Evolutionary conservation across 768 basidiomycete genomes (phyloP).

Genomic region (Leccinum aurantiacum): DNA sequence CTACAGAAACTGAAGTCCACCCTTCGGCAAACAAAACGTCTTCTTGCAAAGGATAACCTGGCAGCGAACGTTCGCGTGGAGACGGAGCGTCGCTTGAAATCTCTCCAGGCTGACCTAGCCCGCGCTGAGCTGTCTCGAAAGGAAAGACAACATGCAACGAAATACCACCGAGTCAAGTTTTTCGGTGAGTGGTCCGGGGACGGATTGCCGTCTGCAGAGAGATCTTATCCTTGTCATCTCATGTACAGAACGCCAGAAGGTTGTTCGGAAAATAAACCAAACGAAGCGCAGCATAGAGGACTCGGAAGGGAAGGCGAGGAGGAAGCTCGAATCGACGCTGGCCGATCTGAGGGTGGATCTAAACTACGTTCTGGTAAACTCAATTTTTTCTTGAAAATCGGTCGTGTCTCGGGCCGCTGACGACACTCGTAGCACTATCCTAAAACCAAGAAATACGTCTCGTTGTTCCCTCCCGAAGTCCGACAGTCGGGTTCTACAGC

Average conservation of each 20-base stretch:
- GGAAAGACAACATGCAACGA: conserved; percentile 69
- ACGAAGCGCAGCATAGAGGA: conserved; percentile 53
- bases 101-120: conserved; percentile 71
- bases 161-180: conserved; percentile 92
- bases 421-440: conserved; percentile 67
- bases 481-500: conserved; percentile 20
- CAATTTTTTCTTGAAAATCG: not conserved
- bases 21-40: conserved; percentile 76
- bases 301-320: conserved; percentile 36
- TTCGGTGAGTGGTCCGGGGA: conserved; percentile 59
- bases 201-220: not conserved
- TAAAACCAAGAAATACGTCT: conserved; percentile 84
- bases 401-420: conserved; percentile 5
- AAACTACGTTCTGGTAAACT: conserved; percentile 81
- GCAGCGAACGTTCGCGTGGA: conserved; percentile 83
- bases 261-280: conserved; percentile 73
- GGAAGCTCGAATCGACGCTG: conserved; percentile 48
- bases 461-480: conserved; percentile 77
- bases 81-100: conserved; percentile 75
- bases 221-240: not conserved
- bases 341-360: conserved; percentile 77
- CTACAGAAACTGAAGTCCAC: conserved; percentile 85
- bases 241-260: conserved; percentile 78
- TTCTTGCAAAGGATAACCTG: conserved; percentile 83
- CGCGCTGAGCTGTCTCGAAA: conserved; percentile 61